Evolutionary conservation across 495 filamentous ascomycete species (phyloP).

Genomic region (Cairneyella variabilis): DNA sequence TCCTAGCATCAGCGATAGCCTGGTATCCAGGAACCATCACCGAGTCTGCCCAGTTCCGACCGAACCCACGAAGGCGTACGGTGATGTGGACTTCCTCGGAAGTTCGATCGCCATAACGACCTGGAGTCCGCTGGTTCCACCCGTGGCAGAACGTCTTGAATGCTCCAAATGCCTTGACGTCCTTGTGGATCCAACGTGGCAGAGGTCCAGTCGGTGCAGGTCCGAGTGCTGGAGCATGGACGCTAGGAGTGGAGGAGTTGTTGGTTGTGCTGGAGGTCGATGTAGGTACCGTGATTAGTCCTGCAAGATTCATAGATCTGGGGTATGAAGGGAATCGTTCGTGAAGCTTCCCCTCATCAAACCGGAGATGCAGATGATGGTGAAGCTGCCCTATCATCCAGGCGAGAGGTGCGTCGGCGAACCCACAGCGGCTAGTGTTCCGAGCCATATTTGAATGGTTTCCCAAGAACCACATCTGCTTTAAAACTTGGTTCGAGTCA

Average conservation of each 20-base stretch:
- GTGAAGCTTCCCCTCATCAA: too few species aligned
- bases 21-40: not conserved
- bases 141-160: not conserved
- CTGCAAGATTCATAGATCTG: too few species aligned
- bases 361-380: too few species aligned
- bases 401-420: too few species aligned
- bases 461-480: too few species aligned
- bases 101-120: not conserved
- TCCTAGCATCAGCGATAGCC: not conserved
- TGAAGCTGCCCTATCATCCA: too few species aligned
- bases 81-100: not conserved
- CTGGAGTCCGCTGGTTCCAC: not conserved
- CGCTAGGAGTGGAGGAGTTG: not conserved
- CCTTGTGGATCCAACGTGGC: not conserved
- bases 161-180: not conserved
- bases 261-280: not conserved
- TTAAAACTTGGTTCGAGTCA: too few species aligned
- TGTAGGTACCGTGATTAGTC: not conserved
- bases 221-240: not conserved
- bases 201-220: not conserved
- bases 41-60: not conserved
- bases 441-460: too few species aligned
- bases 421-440: too few species aligned
- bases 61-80: not conserved
- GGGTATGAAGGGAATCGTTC: too few species aligned